Base-by-base conservation (phyloP, 805 yeast genomes). In the Tetrapisispora nanseiensis region DNA sequence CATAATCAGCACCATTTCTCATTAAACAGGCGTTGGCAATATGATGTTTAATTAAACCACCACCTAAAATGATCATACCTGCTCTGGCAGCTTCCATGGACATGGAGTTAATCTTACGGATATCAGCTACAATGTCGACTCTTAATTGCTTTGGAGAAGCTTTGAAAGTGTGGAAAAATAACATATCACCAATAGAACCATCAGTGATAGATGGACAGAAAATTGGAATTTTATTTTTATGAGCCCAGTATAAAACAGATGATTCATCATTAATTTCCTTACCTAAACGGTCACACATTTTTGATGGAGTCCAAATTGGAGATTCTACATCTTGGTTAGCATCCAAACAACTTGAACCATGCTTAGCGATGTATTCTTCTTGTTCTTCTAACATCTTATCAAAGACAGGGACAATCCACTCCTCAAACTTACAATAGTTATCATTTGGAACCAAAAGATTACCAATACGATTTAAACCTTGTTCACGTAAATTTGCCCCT, bases 1-100 rank as follows among this genome's bases (percentile, higher is more conserved):
- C 97, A 60, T 81, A 86, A 62, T 92, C 99, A 19, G 99, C 98
- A 56, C 99, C 99, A 56, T 92, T 94, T 71, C 99, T 82, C 99
- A 92, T 92, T 54, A 92, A 71, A 61, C 97, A 90, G 12, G 99
- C 98, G 59, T 92, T 92, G 56, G 95, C 89, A 54, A 92, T 92
- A 61, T 92, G 99, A 62, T 92, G 99, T 68, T 92, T 92, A 57
- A 92, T 76, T 44, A 92, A 68, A 33, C 99, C 98, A 55, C 98
- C 98, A 44, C 99, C 98, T 39, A 92, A 74, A 48, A 92, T 80
- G 42, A 92, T 69, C 97, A 92, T 92, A 49, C 98, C 97, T 6
- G 99, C 97, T 51, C 72, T 75, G 26, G 82, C 74, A 11, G 99
- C 96, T 44, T 81, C 94, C 95, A 92, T 89, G 8, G 97, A 81